Base-by-base conservation (phyloP, 371 early-diverging fungal species). In the Mortierella sp. region DNA sequence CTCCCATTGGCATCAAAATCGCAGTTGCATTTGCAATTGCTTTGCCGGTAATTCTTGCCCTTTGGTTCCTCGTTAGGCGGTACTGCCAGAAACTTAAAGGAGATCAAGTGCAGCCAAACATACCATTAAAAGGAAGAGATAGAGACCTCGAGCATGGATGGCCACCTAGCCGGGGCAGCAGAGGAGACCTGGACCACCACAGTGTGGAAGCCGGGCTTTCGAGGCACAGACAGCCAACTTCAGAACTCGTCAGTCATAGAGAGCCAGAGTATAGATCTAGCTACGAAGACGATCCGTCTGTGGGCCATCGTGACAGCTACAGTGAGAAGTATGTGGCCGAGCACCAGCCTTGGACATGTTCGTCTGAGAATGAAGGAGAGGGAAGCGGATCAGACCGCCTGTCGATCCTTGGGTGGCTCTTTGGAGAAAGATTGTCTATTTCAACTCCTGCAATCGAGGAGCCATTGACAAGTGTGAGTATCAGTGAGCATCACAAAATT, bases 251-350 rank as follows among this genome's bases (percentile, higher is more conserved):
- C 5, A 29, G 40, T n/a, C 28, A 34, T 29, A 56, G 57, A 3
- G 64, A 70, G 23, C 51, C 42, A 26, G 65, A 60, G 37, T 59
- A 65, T 28, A 51, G 65, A 8, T 60, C 65, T 10, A 59, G 65
- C 17, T 58, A 53, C 43, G 72, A 71, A n/a, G 65, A 64, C 6
- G 61, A 71, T 32, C 72, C 72, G 19, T 71, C 65, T 7, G 65
- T 69, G 7, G 70, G 70, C 15, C 70, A 69, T 56, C 56, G 55
- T 22, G 70, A 69, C 22, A 69, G 70, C 26, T 69, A 56, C 49
- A 69, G 70, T 15, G 63, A 69, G 42, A 69, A 62, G 22, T 69
- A 62, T 28, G 70, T 57, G 19, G 70, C 70, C 0, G 63, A 69
- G 47, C 47, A 69, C 26, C 60, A 60, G 15, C 54, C 63, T 15